Conservation (phyloP, 2,329 filamentous ascomycete genomes). For the Colletotrichum liaoningense region DNA sequence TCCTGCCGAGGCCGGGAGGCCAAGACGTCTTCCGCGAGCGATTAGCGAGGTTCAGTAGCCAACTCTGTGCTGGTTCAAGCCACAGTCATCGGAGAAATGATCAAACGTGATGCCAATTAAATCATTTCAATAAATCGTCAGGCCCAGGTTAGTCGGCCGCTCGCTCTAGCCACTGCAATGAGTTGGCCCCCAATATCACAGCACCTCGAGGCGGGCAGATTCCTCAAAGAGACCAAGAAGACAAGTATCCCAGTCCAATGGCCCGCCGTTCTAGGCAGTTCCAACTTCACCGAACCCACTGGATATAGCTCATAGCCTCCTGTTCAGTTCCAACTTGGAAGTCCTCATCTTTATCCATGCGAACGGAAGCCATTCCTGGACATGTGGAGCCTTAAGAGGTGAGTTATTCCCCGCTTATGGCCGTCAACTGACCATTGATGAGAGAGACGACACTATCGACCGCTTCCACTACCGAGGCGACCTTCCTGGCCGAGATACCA, state of each 20-base stretch:
- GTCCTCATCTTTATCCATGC: not conserved
- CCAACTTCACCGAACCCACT: conserved; percentile 19
- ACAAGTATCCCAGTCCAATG: conserved; percentile 16
- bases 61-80: not conserved
- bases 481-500: conserved; percentile 6
- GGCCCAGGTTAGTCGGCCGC: conserved; percentile 22
- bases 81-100: not conserved
- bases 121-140: conserved; percentile 12
- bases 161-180: conserved; percentile 1
- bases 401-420: conserved; percentile 19
- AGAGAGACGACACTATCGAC: not conserved
- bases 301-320: conserved; percentile 5
- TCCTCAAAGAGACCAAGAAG: conserved; percentile 17
- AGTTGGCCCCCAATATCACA: conserved; percentile 21
- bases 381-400: conserved; percentile 1
- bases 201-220: conserved; percentile 6
- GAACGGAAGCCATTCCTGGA: conserved; percentile 15
- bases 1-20: conserved; percentile 17
- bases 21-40: conserved; percentile 15
- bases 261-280: conserved; percentile 21
- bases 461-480: conserved; percentile 22
- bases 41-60: conserved; percentile 24
- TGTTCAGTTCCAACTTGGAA: conserved; percentile 16
- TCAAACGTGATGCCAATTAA: conserved; percentile 2
- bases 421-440: conserved; percentile 7